These are phyloP conservation scores for Cunninghamia lanceolata DNA, from an alignment of 75 land plant species.

Conservation along the genomic window DNA sequence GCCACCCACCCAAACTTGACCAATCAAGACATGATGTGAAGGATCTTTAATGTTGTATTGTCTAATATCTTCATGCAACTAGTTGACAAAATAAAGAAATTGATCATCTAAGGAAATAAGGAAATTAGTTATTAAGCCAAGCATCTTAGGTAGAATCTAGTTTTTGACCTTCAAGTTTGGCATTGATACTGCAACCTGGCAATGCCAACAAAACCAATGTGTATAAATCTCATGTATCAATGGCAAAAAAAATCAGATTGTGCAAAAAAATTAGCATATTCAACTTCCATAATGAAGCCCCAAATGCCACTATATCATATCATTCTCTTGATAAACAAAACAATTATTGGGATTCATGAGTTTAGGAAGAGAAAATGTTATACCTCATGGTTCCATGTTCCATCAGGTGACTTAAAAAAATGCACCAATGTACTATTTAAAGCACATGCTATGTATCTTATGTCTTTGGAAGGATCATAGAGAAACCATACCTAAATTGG, in stretches of 20 bases:
- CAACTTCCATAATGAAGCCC: neutral
- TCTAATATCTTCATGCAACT: slow-evolving; percentile 43
- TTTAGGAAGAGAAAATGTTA: neutral
- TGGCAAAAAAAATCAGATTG: neutral
- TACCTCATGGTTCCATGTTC: too few species aligned
- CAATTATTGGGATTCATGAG: neutral
- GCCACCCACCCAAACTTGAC: too few species aligned
- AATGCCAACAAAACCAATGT: neutral
- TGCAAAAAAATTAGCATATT: neutral
- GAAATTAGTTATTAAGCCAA: too few species aligned
- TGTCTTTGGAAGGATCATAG: neutral
- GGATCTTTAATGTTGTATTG: slow-evolving; percentile 49
- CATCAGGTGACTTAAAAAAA: slow-evolving; percentile 34
- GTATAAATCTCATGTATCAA: neutral
- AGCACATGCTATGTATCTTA: slow-evolving; percentile 33
- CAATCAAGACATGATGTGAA: slow-evolving; percentile 30
- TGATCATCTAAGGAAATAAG: too few species aligned
- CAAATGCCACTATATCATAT: neutral
- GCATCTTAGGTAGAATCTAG: slow-evolving; percentile 42
- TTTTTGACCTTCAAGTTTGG: slow-evolving; percentile 35
- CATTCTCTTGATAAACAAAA: neutral
- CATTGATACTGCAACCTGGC: slow-evolving; percentile 32
- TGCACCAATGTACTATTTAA: slow-evolving; percentile 41
- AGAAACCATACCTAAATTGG: slow-evolving; percentile 3
- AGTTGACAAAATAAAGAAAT: too few species aligned